Evolutionary conservation across 2,329 filamentous ascomycete genomes (phyloP).

Genomic region (Aspergillus calidoustus): DNA sequence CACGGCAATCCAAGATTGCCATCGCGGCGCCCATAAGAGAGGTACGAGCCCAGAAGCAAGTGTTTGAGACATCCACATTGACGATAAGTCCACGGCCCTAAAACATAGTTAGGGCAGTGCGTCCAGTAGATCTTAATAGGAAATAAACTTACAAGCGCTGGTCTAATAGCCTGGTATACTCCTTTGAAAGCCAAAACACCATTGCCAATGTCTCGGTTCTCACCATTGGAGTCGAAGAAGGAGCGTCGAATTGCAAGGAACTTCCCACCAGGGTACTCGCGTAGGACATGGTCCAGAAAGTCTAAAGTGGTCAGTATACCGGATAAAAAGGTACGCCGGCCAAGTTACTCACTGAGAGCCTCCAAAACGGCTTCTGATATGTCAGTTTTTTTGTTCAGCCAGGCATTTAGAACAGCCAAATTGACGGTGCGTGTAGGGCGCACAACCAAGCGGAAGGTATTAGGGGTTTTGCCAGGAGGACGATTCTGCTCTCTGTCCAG

Average conservation of each 20-base stretch:
- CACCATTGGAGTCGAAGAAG: slow-evolving; percentile 69
- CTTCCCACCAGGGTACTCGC: slow-evolving; percentile 72
- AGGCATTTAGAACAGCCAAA: slow-evolving; percentile 67
- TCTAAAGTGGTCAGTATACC: slow-evolving; percentile 45
- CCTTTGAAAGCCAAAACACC: slow-evolving; percentile 83
- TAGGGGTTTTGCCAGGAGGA: slow-evolving; percentile 42
- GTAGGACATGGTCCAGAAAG: slow-evolving; percentile 87
- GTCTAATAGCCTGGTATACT: slow-evolving; percentile 81
- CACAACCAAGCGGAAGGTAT: slow-evolving; percentile 66
- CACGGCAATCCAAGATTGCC: slow-evolving; percentile 36
- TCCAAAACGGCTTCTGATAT: slow-evolving; percentile 74
- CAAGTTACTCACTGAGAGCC: slow-evolving; percentile 66
- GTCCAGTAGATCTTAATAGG: slow-evolving; percentile 7
- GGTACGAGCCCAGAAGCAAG: slow-evolving; percentile 76
- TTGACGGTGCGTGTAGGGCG: slow-evolving; percentile 69
- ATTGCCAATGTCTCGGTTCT: slow-evolving; percentile 61
- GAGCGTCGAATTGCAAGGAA: slow-evolving; percentile 77
- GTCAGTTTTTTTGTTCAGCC: slow-evolving; percentile 63
- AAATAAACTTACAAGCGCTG: slow-evolving; percentile 61
- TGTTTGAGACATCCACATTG: slow-evolving; percentile 91
- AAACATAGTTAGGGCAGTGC: slow-evolving; percentile 30
- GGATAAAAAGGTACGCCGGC: neutral
- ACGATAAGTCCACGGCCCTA: slow-evolving; percentile 70
- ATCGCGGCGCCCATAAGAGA: slow-evolving; percentile 42
- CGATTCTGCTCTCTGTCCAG: slow-evolving; percentile 69